Evolutionary conservation across 2,329 filamentous ascomycete species (phyloP), one percentile per base, ranked within the genome.

Genomic region (Hansfordia pulvinata): DNA sequence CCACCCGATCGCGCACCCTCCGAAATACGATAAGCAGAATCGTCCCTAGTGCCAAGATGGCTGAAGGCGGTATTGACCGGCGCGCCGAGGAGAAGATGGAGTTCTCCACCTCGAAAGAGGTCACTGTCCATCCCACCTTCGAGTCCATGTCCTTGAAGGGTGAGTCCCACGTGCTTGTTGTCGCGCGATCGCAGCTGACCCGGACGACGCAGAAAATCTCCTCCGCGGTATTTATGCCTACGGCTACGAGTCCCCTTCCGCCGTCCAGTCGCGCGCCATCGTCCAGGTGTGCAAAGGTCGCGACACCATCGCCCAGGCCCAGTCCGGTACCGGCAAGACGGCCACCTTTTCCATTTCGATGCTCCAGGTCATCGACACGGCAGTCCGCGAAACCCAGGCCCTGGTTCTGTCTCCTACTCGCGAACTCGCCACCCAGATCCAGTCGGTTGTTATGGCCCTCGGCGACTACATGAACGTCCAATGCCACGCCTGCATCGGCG

Each of bases 381-480:
- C 81, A 20, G 78, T 93, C 29, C 79, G 85, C 43, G 83, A 93
- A 58, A 90, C 83, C 19, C 86, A 94, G 63, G 90, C 90, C 5
- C 75, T 98, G 23, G 86, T 98, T 8, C 73, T 98, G 7, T 94
- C 90, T 4, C 90, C 90, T 3, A 96, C 88, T 12, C 84, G 90
- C 50, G 90, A 98, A 68, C 65, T 98, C 38, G 90, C 90, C 23
- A 94, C 88, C 16, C 90, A 98, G 59, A 98, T 98, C 38, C 90
- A 98, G 59, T 93, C 84, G 19, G 90, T 98, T 32, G 81, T 98
- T 42, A 93, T 96, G 76, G 90, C 90, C n/a, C 72, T 98, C n/a
- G 90, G 90, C 39, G 90, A 98, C 57, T 98, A 94, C 65, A 96
- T 98, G 90, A 94, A 94, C 50, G 84, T 98, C 4, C 86, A 98